Evolutionary conservation across 2,329 filamentous ascomycete species (phyloP), one percentile per base, ranked within the genome.

Genomic region (Cordyceps cicadae): DNA sequence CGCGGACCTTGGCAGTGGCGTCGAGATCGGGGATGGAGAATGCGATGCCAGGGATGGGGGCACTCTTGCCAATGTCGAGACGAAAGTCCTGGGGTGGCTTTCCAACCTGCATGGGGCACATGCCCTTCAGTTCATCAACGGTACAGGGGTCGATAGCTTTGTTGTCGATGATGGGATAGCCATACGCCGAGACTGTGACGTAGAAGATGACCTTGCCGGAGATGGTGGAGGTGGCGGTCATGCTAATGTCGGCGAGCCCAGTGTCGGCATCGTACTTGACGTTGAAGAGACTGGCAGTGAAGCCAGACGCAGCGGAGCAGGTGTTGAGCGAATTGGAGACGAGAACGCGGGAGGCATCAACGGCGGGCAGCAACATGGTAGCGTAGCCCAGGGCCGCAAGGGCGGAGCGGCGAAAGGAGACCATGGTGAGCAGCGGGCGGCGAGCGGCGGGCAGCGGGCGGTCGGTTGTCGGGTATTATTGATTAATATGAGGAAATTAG

Each of bases 21-120:
- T 97, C 93, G 59, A 97, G 81, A 79, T 97, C 93, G 54, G 92
- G 92, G 49, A 97, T 88, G 55, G 83, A 87, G 76, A 94, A 97
- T 57, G 91, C 89, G 69, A 97, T 93, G 54, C 84, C 84, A 62
- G 92, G 92, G 68, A 97, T 86, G 59, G 45, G 88, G 83, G 29
- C 79, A 76, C 14, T 74, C 17, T 74, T 62, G 54, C 75, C 56
- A 54, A 94, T 75, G 2, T 77, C 73, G 41, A 93, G 71, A 68
- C 88, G 89, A 70, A 91, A 91, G 39, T 69, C 81, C 69, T 96
- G 82, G 60, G 88, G 83, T 70, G 96, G 87, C 68, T 89, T 87
- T 66, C 91, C 92, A 9, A 90, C 85, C 64, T 85, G 88, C 92
- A 97, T 96, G 62, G 92, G 92, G 75, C 93, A 97, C 69, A 97